Evolutionary conservation across 2,329 filamentous ascomycete species (phyloP).

Genomic region (Fusarium papillatum): DNA sequence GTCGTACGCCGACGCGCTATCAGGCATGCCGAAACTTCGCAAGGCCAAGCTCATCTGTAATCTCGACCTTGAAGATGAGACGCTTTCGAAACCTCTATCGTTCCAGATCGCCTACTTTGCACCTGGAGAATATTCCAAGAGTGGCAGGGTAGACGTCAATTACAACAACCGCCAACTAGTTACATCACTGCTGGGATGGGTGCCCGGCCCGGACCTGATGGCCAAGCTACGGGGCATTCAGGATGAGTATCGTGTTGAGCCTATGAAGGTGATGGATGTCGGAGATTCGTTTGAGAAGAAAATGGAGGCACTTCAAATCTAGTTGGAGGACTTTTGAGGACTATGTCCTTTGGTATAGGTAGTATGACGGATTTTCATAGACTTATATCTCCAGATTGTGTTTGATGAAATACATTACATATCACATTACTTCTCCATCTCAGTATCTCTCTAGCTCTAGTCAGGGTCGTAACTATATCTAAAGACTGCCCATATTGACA

Average conservation of each 20-base stretch:
- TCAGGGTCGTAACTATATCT: too few species aligned
- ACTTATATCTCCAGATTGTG: background rate
- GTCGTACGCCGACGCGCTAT: slow-evolving; percentile 1
- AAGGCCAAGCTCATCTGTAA: background rate
- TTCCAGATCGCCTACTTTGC: slow-evolving; percentile 11
- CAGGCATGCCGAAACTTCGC: slow-evolving; percentile 14
- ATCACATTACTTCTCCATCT: too few species aligned
- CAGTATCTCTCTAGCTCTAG: too few species aligned
- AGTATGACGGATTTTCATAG: background rate
- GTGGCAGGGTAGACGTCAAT: background rate
- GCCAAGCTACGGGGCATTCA: slow-evolving; percentile 10
- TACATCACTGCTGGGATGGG: slow-evolving; percentile 8
- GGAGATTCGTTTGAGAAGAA: background rate
- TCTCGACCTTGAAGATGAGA: background rate
- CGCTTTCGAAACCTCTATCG: background rate
- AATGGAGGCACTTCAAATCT: background rate
- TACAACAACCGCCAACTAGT: slow-evolving; percentile 14
- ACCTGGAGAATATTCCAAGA: background rate
- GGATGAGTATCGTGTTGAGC: slow-evolving; percentile 2
- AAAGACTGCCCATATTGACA: too few species aligned
- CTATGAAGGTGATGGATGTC: background rate
- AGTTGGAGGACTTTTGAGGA: background rate
- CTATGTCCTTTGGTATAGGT: background rate
- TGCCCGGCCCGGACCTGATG: slow-evolving; percentile 3
- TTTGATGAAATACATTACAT: background rate